Conservation (phyloP, 2,329 filamentous ascomycete genomes). For the Periconia macrospinosa region DNA sequence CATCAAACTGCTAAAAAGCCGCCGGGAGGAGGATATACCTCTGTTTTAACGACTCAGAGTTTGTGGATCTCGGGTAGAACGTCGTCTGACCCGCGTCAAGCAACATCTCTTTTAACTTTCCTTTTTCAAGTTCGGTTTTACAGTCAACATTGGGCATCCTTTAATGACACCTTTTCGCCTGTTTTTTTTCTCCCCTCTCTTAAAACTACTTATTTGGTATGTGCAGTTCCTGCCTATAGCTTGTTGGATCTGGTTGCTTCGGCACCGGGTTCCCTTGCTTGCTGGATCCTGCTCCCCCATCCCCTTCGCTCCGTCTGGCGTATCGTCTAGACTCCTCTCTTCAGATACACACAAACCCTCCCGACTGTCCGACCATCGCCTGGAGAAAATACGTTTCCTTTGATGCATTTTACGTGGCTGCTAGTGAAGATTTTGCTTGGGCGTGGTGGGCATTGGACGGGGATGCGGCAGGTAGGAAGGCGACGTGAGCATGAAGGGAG, state of each 20-base stretch:
- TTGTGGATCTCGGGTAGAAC: too few relatives aligned
- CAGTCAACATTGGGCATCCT: neutral
- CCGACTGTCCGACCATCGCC: neutral
- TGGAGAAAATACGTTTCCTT: slow-evolving; percentile 1
- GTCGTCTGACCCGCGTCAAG: too few relatives aligned
- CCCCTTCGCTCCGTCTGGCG: neutral
- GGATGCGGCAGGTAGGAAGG: too few relatives aligned
- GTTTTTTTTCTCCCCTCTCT: slow-evolving; percentile 8
- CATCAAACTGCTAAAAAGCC: slow-evolving; percentile 28
- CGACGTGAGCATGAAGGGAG: too few relatives aligned
- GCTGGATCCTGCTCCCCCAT: slow-evolving; percentile 4
- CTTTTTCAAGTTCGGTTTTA: neutral
- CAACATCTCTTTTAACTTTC: too few relatives aligned
- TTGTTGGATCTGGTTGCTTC: neutral
- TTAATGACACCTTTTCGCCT: neutral
- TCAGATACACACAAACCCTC: slow-evolving; percentile 4
- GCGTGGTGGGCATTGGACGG: slow-evolving; percentile 5
- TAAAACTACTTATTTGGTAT: slow-evolving; percentile 36
- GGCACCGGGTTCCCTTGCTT: neutral
- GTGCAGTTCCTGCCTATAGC: slow-evolving; percentile 18
- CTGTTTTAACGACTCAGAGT: too few relatives aligned
- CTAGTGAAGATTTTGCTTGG: neutral
- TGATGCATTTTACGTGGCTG: neutral
- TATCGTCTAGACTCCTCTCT: neutral
- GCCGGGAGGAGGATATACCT: slow-evolving; percentile 25